Evolutionary conservation across 768 basidiomycete species (phyloP), one percentile per base, ranked within the genome.

Genomic region (Coprinopsis strossmayeri): DNA sequence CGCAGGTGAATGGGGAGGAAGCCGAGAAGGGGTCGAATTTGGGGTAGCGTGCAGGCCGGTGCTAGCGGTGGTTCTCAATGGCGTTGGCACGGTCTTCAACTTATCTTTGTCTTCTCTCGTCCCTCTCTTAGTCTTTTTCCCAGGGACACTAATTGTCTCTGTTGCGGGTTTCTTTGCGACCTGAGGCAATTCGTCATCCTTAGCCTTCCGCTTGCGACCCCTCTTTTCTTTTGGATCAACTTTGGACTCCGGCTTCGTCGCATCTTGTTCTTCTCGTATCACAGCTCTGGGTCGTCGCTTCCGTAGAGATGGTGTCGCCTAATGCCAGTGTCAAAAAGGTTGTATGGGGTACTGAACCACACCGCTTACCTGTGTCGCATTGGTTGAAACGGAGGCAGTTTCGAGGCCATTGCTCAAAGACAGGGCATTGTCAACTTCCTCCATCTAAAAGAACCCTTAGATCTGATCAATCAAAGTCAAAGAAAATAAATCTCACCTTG

Each of bases 151-250:
- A 5, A 5, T 38, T 43, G 27, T 37, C 38, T 41, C 32, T 17
- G 44, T 48, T 37, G 38, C 37, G 25, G 21, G 37, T 34, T 46
- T 53, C 46, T 5, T 38, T 38, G 24, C 43, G 21, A 26, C 34
- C 39, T 52, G 50, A 2, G 46, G 51, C 12, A 48, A 21, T 20
- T 72, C 71, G 17, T 73, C 74, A 2, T 74, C 74, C 50, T 70
- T 64, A 38, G 64, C 67, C 56, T 76, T 76, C 47, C 73, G 57
- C 53, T 72, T 71, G 46, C 67, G 66, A 26, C 68, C 65, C 51
- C 68, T 59, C 50, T 67, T 72, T 49, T 67, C 64, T 46, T 63
- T 67, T 37, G 53, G 56, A 21, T 69, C 65, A 34, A 32, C 27
- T 18, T 40, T 42, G 28, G 49, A 24, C 24, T 17, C 46, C 5